A percentile compares a stretch with the other conserved stretches of the same genome.
Evolutionary conservation across 306 rosid species (phyloP).

Genomic region (Chamaecrista fasciculata): DNA sequence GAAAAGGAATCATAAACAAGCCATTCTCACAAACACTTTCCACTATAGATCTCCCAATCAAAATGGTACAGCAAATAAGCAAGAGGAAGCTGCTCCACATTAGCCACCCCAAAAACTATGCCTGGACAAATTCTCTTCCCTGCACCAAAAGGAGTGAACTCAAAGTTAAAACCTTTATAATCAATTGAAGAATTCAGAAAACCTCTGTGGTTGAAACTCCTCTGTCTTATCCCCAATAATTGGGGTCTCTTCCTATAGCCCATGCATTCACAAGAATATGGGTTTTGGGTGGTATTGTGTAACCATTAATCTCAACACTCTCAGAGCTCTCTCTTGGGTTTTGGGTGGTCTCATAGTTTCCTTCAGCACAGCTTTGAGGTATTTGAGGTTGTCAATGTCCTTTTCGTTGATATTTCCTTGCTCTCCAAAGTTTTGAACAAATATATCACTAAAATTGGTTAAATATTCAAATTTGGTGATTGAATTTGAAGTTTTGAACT

Average conservation of each 20-base stretch:
- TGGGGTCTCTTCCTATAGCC: constrained; percentile 8
- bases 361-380: constrained; percentile 15
- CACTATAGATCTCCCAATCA: too few relatives aligned
- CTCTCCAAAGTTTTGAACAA: too few relatives aligned
- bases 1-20: too few relatives aligned
- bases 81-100: too few relatives aligned
- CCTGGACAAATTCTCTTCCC: constrained; percentile 19
- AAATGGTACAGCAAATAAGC: too few relatives aligned
- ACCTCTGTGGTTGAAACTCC: constrained; percentile 12
- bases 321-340: constrained; percentile 12
- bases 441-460: too few relatives aligned
- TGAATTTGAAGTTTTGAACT: too few relatives aligned
- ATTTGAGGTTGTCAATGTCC: neutral
- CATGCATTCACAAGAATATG: neutral
- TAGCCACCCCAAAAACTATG: neutral
- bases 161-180: neutral
- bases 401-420: too few relatives aligned
- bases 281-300: neutral
- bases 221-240: constrained; percentile 21
- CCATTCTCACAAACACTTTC: too few relatives aligned
- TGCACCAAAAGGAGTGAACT: neutral
- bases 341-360: constrained; percentile 26
- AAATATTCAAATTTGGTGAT: too few relatives aligned
- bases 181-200: neutral
- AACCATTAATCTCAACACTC: constrained; percentile 14